A percentile compares a stretch with the other conserved stretches of the same genome.
Evolutionary conservation across 106 monocot genomes (phyloP).

Genomic region (Platanthera zijinensis): DNA sequence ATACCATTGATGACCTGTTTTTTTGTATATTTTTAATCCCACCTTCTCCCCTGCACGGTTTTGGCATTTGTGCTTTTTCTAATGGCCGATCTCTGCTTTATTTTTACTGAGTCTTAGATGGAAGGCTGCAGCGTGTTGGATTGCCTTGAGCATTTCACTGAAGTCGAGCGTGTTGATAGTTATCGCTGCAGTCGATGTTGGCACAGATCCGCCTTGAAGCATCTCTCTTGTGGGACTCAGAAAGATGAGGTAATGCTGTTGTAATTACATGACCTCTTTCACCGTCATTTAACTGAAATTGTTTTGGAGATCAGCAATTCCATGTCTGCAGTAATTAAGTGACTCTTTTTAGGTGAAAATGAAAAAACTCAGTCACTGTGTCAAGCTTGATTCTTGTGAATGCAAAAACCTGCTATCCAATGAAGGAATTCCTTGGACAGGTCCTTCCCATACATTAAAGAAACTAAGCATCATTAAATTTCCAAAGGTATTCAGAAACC

Average conservation of each 20-base stretch:
- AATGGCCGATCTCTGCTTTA: slow-evolving; percentile 6
- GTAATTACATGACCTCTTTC: not conserved
- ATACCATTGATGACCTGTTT: slow-evolving; percentile 19
- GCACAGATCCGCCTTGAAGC: slow-evolving; percentile 60
- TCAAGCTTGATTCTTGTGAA: slow-evolving; percentile 59
- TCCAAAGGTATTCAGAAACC: slow-evolving; percentile 47
- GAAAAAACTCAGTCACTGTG: slow-evolving; percentile 37
- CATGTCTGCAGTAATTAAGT: not conserved
- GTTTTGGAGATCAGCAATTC: not conserved
- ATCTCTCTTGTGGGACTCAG: slow-evolving; percentile 36
- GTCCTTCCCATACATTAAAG: slow-evolving; percentile 53
- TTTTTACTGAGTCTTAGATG: slow-evolving; percentile 38
- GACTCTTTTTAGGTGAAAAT: slow-evolving; percentile 43
- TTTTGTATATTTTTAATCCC: slow-evolving; percentile 17
- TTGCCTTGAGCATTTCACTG: slow-evolving; percentile 61
- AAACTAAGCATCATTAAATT: slow-evolving; percentile 47
- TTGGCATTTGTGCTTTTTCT: not conserved
- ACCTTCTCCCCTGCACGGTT: not conserved
- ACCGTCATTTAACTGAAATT: not conserved
- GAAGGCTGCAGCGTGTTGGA: slow-evolving; percentile 55
- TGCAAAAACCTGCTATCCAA: slow-evolving; percentile 47
- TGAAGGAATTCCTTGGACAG: slow-evolving; percentile 40
- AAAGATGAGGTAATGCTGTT: slow-evolving; percentile 51
- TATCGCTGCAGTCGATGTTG: slow-evolving; percentile 68
- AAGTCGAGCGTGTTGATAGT: slow-evolving; percentile 53